Percentiles rank a stretch among this genome's conserved stretches.
Evolutionary conservation across 2,329 filamentous ascomycete species (phyloP).

Genomic region (Pochonia chlamydosporia): DNA sequence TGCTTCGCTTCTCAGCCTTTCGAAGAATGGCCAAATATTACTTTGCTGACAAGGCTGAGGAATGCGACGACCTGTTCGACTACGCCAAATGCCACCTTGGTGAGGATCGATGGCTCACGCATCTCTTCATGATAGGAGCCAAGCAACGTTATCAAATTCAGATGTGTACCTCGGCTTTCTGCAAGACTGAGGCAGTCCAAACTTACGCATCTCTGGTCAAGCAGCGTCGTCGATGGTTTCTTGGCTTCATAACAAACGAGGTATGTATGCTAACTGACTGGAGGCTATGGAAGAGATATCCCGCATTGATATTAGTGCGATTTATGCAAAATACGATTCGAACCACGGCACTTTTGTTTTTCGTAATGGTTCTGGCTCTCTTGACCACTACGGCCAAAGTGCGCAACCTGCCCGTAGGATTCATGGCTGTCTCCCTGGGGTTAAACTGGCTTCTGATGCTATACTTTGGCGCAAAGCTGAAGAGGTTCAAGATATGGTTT

Average conservation of each 20-base stretch:
- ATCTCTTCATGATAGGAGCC: slow-evolving; percentile 97
- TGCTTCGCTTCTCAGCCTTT: slow-evolving; percentile 93
- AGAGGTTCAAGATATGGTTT: slow-evolving; percentile 87
- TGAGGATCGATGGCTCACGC: slow-evolving; percentile 94
- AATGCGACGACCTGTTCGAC: slow-evolving; percentile 93
- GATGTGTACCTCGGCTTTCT: slow-evolving; percentile 96
- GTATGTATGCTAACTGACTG: slow-evolving; percentile 96
- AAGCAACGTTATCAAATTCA: slow-evolving; percentile 92
- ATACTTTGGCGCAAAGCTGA: slow-evolving; percentile 84
- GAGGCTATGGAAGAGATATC: slow-evolving; percentile 86
- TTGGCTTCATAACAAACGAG: slow-evolving; percentile 96
- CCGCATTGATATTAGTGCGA: slow-evolving; percentile 75
- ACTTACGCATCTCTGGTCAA: slow-evolving; percentile 81
- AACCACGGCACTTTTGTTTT: slow-evolving; percentile 88
- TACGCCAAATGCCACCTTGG: slow-evolving; percentile 93
- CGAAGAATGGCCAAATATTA: slow-evolving; percentile 97
- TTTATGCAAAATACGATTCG: slow-evolving; percentile 97
- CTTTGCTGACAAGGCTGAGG: slow-evolving; percentile 93
- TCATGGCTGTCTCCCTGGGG: slow-evolving; percentile 87
- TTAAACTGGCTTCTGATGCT: slow-evolving; percentile 95
- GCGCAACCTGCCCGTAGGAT: slow-evolving; percentile 77
- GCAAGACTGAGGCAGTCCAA: slow-evolving; percentile 96
- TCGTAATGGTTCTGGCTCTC: slow-evolving; percentile 85
- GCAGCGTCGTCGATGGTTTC: slow-evolving; percentile 92
- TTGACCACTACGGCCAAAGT: slow-evolving; percentile 77